These are phyloP conservation scores for Pneumocystis canis DNA, from an alignment of 1,139 yeast species.

Conservation along the genomic window DNA sequence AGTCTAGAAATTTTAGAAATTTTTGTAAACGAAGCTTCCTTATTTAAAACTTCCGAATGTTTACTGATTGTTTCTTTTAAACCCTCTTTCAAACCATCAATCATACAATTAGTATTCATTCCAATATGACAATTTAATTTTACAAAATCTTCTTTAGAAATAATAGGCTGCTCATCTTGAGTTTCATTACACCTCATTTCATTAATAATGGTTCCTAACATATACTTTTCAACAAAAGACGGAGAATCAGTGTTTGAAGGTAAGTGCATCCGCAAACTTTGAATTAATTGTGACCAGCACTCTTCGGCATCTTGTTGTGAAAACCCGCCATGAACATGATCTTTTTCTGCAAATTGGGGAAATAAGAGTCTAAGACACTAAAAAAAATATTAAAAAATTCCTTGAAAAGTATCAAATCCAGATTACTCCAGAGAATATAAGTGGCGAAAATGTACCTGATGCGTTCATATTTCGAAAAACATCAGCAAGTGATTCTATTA, in stretches of 20 bases:
- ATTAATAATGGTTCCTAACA: conserved; percentile 51
- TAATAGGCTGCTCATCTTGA: conserved; percentile 37
- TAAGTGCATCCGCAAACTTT: conserved; percentile 15
- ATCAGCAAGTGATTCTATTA: conserved; percentile 16
- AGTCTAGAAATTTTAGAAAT: conserved; percentile 57
- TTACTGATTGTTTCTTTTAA: conserved; percentile 67
- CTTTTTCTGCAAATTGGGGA: conserved; percentile 81
- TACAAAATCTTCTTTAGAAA: conserved; percentile 40
- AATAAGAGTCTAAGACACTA: conserved; percentile 43
- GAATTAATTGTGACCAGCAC: conserved; percentile 67
- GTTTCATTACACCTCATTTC: conserved; percentile 40
- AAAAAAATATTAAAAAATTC: conserved; percentile 19
- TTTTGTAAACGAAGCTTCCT: conserved; percentile 57
- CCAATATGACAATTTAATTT: conserved; percentile 84
- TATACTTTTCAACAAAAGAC: conserved; percentile 37
- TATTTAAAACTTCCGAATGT: conserved; percentile 51
- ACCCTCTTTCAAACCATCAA: conserved; percentile 69
- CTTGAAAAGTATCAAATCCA: neutral
- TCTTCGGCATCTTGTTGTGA: conserved; percentile 99
- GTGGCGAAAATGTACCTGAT: conserved; percentile 29
- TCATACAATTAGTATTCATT: conserved; percentile 69
- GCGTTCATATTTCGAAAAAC: conserved; percentile 22
- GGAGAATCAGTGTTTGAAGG: conserved; percentile 6
- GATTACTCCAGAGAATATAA: conserved; percentile 30
- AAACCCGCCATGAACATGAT: conserved; percentile 38